Evolutionary conservation across 805 yeast species (phyloP), one percentile per base, ranked within the genome.

Genomic region (Wickerhamomyces rabaulensis): DNA sequence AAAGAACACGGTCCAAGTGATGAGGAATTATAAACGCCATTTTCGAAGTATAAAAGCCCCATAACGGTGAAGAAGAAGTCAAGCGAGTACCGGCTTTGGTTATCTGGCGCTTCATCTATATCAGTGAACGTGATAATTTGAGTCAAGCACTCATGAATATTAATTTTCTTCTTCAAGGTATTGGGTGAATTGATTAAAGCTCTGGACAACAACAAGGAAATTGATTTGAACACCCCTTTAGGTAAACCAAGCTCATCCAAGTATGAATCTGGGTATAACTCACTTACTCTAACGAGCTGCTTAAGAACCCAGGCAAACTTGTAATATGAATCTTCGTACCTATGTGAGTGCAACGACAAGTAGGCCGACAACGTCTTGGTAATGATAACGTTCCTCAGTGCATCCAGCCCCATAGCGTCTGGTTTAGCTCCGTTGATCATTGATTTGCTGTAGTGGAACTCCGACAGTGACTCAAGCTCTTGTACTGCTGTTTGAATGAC

Each of bases 21-120:
- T 9, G 20, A 8, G 10, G 36, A 29, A 10, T 6, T 26, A 12
- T 27, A 9, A 9, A 44, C 16, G 3, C 40, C 37, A 6, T 22
- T 43, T 39, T 55, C 53, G 12, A 53, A 25, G 35, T 44, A 43
- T 9, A 53, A 43, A 10, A 50, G 12, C 0, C 53, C 56, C 27
- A 47, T 37, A 9, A 50, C 43, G 12, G 43, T 48, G 29, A 52
- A 52, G 31, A 46, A 51, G 19, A 16, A 13, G 22, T 47, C 50
- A 13, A 33, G 20, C 2, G 17, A n/a, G 10, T 16, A 33, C 4
- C 16, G 17, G 20, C 10, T 33, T 8, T 33, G 4, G 7, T 33
- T 17, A 6, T 4, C 20, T 16, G 12, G 9, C 10, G 12, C 13
- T 33, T 33, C 20, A 16, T n/a, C 20, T 16, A 16, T n/a, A 8